Evolutionary conservation across 768 basidiomycete genomes (phyloP).

Genomic region (Boletus huronensis): DNA sequence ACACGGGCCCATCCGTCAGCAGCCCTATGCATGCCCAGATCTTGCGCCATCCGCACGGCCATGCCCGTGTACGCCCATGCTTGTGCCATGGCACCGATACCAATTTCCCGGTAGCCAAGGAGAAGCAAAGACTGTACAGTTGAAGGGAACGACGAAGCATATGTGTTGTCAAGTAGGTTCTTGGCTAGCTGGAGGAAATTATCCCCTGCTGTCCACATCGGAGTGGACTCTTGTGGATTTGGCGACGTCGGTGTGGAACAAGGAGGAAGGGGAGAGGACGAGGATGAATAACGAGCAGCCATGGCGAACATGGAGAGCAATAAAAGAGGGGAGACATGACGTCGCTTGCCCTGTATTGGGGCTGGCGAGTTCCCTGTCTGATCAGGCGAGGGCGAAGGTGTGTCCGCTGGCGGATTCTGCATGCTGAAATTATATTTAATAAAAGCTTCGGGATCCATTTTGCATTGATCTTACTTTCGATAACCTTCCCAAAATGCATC

Average conservation of each 20-base stretch:
- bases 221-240: constrained; percentile 42
- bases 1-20: constrained; percentile 74
- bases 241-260: constrained; percentile 30
- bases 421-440: constrained; percentile 15
- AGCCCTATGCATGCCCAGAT: constrained; percentile 77
- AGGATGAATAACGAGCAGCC: constrained; percentile 64
- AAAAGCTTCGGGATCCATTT: background rate
- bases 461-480: constrained; percentile 32
- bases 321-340: constrained; percentile 60
- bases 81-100: constrained; percentile 85
- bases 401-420: constrained; percentile 26
- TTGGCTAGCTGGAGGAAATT: constrained; percentile 67
- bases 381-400: constrained; percentile 32
- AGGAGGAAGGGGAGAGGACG: constrained; percentile 25
- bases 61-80: constrained; percentile 85
- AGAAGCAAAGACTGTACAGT: constrained; percentile 80
- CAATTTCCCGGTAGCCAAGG: constrained; percentile 81
- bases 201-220: constrained; percentile 85
- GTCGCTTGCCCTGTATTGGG: constrained; percentile 39
- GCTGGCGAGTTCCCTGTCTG: constrained; percentile 26
- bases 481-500: constrained; percentile 61
- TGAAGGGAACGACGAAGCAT: constrained; percentile 66
- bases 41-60: constrained; percentile 92
- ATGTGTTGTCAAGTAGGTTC: constrained; percentile 57
- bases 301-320: constrained; percentile 83